Conservation (phyloP, 768 basidiomycete genomes). For the Chalciporus chontae region DNA sequence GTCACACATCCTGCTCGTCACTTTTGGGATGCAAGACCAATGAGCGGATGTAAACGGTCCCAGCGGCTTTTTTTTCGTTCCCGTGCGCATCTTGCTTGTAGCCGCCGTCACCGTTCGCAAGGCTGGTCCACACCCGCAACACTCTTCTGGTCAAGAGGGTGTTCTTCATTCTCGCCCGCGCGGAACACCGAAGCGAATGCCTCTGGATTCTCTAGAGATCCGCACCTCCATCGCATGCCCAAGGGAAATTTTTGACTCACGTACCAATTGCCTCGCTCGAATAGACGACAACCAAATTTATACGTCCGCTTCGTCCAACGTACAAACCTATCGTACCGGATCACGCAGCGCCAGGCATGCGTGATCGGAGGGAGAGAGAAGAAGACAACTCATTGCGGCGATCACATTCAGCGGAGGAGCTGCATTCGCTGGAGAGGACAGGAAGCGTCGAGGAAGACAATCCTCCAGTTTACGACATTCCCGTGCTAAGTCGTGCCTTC, state of each 20-base stretch:
- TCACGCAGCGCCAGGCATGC: constrained; percentile 12
- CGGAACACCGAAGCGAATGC: constrained; percentile 21
- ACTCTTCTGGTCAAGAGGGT: constrained; percentile 10
- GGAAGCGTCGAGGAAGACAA: constrained; percentile 18
- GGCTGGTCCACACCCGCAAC: constrained; percentile 5
- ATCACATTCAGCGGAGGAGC: constrained; percentile 11
- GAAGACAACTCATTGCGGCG: constrained; percentile 41
- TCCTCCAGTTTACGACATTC: constrained; percentile 12
- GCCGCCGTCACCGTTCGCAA: constrained; percentile 4
- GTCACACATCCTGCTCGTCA: constrained; percentile 9
- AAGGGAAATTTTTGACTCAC: constrained; percentile 14
- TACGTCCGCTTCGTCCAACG: constrained; percentile 19
- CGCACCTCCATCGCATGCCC: constrained; percentile 14
- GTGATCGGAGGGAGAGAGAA: constrained; percentile 42
- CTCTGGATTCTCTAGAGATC: constrained; percentile 14
- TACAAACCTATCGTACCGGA: constrained; percentile 21
- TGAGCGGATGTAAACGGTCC: constrained; percentile 30
- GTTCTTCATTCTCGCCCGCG: constrained; percentile 1
- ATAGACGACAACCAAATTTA: constrained; percentile 17
- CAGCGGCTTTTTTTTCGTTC: constrained; percentile 28
- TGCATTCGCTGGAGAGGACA: constrained; percentile 8
- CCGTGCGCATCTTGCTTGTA: constrained; percentile 22
- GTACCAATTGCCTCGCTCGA: constrained; percentile 12
- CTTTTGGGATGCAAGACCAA: constrained; percentile 21
- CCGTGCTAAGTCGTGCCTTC: constrained; percentile 20